Conservation (phyloP, 768 basidiomycete species). For the Termitomyces titanicus region DNA sequence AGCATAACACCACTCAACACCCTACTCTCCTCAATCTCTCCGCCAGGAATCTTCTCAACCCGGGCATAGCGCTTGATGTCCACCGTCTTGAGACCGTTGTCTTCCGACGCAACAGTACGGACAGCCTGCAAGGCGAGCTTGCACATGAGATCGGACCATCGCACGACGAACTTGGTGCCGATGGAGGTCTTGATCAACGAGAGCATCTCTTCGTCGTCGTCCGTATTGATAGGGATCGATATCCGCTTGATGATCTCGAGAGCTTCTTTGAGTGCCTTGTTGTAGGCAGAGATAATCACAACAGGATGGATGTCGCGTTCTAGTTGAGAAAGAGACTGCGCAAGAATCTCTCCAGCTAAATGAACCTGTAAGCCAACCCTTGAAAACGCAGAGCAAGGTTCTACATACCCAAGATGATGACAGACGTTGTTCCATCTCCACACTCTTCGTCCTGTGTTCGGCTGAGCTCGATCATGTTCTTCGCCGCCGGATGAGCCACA, state of each 20-base stretch:
- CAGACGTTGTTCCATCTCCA: conserved; percentile 97
- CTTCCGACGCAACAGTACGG: conserved; percentile 78
- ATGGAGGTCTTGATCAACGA: conserved; percentile 97
- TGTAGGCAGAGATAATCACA: conserved; percentile 97
- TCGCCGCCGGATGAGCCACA: conserved; percentile 97
- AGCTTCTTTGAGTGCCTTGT: conserved; percentile 90
- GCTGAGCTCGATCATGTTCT: conserved; percentile 99
- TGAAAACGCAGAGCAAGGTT: neutral
- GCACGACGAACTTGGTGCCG: conserved; percentile 94
- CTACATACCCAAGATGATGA: conserved; percentile 87
- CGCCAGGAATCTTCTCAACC: conserved; percentile 96
- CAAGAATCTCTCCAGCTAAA: conserved; percentile 90
- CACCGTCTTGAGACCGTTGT: conserved; percentile 77
- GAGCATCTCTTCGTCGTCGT: conserved; percentile 88
- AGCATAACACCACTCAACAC: conserved; percentile 92
- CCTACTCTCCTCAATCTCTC: conserved; percentile 89
- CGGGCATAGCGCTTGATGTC: conserved; percentile 98
- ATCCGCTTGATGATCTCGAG: conserved; percentile 85
- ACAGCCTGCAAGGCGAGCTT: conserved; percentile 90
- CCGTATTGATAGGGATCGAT: conserved; percentile 85
- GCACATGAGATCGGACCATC: conserved; percentile 99
- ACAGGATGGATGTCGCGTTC: conserved; percentile 98
- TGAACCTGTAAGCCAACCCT: neutral
- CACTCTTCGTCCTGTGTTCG: conserved; percentile 99
- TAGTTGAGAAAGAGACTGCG: conserved; percentile 88